Base-by-base conservation (phyloP, 257 asterid genomes). In the Avicennia marina region DNA sequence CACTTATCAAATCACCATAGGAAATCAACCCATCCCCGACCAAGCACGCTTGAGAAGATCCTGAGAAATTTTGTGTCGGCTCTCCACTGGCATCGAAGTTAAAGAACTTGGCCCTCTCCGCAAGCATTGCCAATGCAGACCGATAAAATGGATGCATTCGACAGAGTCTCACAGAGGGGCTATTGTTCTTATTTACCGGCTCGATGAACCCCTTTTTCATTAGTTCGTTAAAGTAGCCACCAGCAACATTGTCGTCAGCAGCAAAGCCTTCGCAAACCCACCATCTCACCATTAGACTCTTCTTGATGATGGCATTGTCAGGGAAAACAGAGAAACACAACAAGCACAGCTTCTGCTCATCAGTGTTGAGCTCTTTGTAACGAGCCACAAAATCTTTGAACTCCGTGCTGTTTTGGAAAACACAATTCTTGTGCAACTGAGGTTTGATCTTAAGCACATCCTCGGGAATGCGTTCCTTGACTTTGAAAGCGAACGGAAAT, bases 281-380 rank as follows among this genome's bases (percentile, higher is more conserved):
- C 83, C 84, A 80, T 5, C 69, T 67, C 34, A 71, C 58, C 79
- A 80, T 62, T 29, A 74, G 58, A 62, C 79, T 66, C 73, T 74
- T 80, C 65, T 69, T 76, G 58, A 80, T 68, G 38, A 56, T 41
- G 32, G 58, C 72, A 11, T 63, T 46, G 38, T 58, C 75, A 0
- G 87, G 83, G 71, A 71, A 76, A 6, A 68, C 53, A 1, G 87
- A 62, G 25, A 80, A 70, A 39, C 86, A 76, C 24, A 76, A 33
- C 78, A 76, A 66, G 59, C 81, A 80, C 5, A 73, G 70, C 72
- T 68, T 76, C 69, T 62, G 4, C 49, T 46, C 20, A 3, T 6
- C 0, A 1, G 13, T 6, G 10, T n/a, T n/a, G 25, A 78, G 75
- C 33, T 39, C 19, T 1, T 31, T 13, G 56, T 43, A 78, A 17